phyloP scores from a whole-genome alignment of 1,284 basidiomycete species.

The Neotropicomus parvogracilis region DNA sequence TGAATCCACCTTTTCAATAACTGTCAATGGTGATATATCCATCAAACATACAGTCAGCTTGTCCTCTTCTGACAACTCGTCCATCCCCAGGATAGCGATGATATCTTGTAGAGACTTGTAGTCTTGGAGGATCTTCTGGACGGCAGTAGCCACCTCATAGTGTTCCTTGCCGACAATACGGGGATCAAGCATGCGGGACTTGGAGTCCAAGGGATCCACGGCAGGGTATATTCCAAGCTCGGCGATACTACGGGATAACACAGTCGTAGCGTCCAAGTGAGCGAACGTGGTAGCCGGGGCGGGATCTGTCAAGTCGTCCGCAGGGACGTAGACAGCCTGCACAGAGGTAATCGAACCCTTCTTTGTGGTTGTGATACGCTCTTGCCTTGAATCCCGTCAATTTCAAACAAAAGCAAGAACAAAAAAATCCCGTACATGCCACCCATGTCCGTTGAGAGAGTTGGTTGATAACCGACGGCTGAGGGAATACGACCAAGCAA shows the following conservation, averaged over 20 bases:
- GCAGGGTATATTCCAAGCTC: slow-evolving; percentile 99
- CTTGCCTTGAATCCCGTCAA: slow-evolving; percentile 60
- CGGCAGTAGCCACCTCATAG: slow-evolving; percentile 92
- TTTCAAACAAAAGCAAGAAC: not conserved
- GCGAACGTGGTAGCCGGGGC: slow-evolving; percentile 99
- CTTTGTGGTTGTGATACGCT: slow-evolving; percentile 99
- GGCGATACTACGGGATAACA: slow-evolving; percentile 97
- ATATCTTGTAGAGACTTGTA: slow-evolving; percentile 99
- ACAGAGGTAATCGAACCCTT: slow-evolving; percentile 99
- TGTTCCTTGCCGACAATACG: slow-evolving; percentile 92
- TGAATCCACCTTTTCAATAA: slow-evolving; percentile 28
- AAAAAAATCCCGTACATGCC: slow-evolving; percentile 70
- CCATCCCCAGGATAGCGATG: slow-evolving; percentile 98
- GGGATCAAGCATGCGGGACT: slow-evolving; percentile 99
- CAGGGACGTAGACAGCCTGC: slow-evolving; percentile 99
- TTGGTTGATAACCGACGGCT: slow-evolving; percentile 99
- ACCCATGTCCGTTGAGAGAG: slow-evolving; percentile 99
- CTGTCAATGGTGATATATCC: not conserved
- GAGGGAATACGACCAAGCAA: slow-evolving; percentile 99
- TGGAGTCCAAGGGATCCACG: slow-evolving; percentile 98
- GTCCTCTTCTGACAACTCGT: slow-evolving; percentile 99
- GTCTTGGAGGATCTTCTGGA: slow-evolving; percentile 98
- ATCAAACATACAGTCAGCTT: slow-evolving; percentile 83
- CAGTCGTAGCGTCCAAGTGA: slow-evolving; percentile 99
- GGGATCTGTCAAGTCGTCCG: slow-evolving; percentile 99